phyloP scores from a whole-genome alignment of 176 grass and related monocot species.

The Cocos nucifera region DNA sequence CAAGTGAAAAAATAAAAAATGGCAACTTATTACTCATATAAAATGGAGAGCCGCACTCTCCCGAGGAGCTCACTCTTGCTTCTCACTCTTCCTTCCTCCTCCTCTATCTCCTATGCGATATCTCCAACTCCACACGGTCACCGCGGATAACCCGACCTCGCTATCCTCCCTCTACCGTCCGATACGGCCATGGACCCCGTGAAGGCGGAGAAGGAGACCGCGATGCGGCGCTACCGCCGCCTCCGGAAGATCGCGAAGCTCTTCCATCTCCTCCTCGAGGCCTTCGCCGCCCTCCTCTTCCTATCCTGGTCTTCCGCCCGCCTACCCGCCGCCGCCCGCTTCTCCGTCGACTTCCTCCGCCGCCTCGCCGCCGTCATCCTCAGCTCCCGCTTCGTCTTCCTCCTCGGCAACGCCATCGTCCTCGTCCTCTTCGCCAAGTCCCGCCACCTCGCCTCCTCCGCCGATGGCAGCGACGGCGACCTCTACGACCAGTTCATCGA shows the following conservation, averaged over 20 bases:
- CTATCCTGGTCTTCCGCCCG: conserved; percentile 13
- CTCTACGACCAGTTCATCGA: conserved; percentile 11
- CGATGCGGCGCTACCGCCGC: conserved; percentile 1
- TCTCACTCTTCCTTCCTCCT: no score
- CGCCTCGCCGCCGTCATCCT: conserved; percentile 1
- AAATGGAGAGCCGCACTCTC: no score
- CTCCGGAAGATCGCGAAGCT: neutral
- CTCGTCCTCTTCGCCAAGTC: conserved; percentile 13
- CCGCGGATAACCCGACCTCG: no score
- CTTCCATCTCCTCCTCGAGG: neutral
- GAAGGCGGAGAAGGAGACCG: conserved; percentile 8
- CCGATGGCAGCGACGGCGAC: neutral
- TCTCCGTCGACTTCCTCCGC: conserved; percentile 5
- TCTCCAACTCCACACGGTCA: no score
- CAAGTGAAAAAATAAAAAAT: no score
- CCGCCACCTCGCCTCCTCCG: conserved; percentile 2
- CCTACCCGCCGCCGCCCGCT: neutral
- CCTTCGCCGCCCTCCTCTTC: neutral
- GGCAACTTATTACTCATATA: no score
- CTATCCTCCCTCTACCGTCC: no score
- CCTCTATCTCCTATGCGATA: no score
- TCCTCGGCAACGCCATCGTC: conserved; percentile 19
- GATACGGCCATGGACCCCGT: conserved; percentile 4
- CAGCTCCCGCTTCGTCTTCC: conserved; percentile 6
- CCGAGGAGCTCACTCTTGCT: no score